These are phyloP conservation scores for Amylostereum areolatum DNA, from an alignment of 1,284 basidiomycete genomes.

Conservation along the genomic window DNA sequence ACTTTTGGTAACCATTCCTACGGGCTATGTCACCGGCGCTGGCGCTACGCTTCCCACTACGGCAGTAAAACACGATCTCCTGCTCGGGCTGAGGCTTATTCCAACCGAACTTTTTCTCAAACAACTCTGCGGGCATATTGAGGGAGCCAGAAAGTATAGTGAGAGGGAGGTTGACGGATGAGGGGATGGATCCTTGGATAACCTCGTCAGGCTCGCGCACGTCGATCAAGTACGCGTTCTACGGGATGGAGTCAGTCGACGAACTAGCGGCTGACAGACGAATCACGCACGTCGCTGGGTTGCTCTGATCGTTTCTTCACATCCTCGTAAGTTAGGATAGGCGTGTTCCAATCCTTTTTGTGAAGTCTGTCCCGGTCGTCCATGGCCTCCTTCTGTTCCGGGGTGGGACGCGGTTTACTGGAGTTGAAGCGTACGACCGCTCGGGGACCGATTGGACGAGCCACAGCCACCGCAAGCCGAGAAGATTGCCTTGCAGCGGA, in stretches of 20 bases:
- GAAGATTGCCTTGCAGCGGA: too few relatives aligned
- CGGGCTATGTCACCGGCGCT: conserved; percentile 83
- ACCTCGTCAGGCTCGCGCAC: conserved; percentile 95
- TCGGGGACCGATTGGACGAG: too few relatives aligned
- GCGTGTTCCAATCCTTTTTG: conserved; percentile 61
- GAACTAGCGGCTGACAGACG: not conserved
- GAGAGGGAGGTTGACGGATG: conserved; percentile 90
- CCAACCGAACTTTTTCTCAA: conserved; percentile 76
- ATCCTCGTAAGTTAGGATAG: conserved; percentile 73
- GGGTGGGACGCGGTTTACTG: conserved; percentile 18
- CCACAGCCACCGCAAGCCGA: too few relatives aligned
- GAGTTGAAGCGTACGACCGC: conserved; percentile 31
- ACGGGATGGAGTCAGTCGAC: not conserved
- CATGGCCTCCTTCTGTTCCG: conserved; percentile 28
- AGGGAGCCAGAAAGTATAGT: conserved; percentile 73
- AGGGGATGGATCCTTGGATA: conserved; percentile 91
- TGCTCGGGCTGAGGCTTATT: conserved; percentile 74
- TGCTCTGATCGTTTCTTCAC: conserved; percentile 79
- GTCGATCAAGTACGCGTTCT: conserved; percentile 85
- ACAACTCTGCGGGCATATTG: conserved; percentile 51
- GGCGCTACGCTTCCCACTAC: conserved; percentile 82
- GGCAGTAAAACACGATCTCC: conserved; percentile 91
- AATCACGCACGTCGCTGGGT: conserved; percentile 67
- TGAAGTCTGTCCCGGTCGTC: conserved; percentile 44
- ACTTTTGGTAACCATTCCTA: conserved; percentile 84